Base-by-base conservation (phyloP, 768 basidiomycete genomes). In the Imleria badia region DNA sequence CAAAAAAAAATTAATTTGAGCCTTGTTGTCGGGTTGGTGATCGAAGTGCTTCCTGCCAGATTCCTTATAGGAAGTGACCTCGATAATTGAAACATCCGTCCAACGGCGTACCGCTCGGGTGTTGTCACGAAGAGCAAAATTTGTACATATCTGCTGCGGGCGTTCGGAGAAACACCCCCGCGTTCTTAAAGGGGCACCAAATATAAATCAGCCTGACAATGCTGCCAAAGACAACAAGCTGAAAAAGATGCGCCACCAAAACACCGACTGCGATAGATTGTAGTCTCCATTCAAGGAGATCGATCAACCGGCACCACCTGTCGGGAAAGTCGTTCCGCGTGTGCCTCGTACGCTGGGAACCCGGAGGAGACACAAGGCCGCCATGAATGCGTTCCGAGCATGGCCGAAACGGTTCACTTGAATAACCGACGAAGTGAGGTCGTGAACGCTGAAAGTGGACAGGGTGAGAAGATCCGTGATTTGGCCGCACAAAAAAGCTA, bases 161-260 rank as follows among this genome's bases (percentile, higher is more conserved):
- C 44, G 23, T 42, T 48, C 63, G 46, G 31, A 36, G 26, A 38
- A 45, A 38, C 44, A 30, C 42, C 45, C 39, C 17, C 11, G 31
- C 35, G 34, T 38, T 39, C 31, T 50, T 46, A 29, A 29, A 43
- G 56, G n/a, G 44, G 47, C 20, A 47, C 46, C 35, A 40, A 10
- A 35, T 39, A 48, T 55, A 52, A 39, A 29, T 48, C 43, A 22
- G 11, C 31, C 17, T 45, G 53, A 54, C 44, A 54, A 39, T 56
- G 48, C 54, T 45, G 55, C 52, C 52, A 40, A 51, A 49, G 43
- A 48, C 39, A 41, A 35, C 42, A 35, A 49, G 23, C 49, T 40
- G 56, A 65, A 49, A 42, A 47, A 46, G 49, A 58, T 47, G 52
- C 38, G 46, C 54, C 55, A 54, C 53, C 46, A 40, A 20, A 14